Percentiles rank a stretch among this genome's conserved stretches.
Conservation (phyloP, 805 yeast species). For the Starmerella cellae region DNA sequence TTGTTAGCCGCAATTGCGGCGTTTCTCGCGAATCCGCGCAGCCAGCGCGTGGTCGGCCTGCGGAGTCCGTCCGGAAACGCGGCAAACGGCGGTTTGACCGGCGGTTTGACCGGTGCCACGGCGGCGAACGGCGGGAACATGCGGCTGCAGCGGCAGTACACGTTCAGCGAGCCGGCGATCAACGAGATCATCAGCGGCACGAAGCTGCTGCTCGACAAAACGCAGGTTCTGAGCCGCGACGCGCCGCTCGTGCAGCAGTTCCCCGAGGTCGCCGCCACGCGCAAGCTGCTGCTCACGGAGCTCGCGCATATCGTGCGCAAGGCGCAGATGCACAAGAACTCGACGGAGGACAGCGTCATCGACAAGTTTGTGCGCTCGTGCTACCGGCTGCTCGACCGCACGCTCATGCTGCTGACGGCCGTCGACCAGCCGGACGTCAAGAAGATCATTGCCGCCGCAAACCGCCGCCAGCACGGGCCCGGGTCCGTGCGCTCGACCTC, state of each 20-base stretch:
- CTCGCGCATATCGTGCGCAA: slow-evolving; percentile 30
- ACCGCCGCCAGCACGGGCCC: not conserved
- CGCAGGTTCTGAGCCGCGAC: slow-evolving; percentile 28
- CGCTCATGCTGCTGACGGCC: slow-evolving; percentile 25
- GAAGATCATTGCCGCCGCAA: not conserved
- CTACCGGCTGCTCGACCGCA: slow-evolving; percentile 25
- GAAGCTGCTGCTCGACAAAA: slow-evolving; percentile 26
- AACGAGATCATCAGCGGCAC: slow-evolving; percentile 31
- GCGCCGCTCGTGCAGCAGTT: slow-evolving; percentile 24
- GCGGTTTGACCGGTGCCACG: not conserved
- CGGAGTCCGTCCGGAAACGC: not conserved
- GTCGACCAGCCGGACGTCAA: slow-evolving; percentile 21
- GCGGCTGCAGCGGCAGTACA: slow-evolving; percentile 6
- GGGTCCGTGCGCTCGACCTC: not conserved
- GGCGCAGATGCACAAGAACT: slow-evolving; percentile 27
- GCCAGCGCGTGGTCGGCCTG: slow-evolving; percentile 16
- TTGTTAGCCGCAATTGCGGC: slow-evolving; percentile 28
- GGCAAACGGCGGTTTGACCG: not conserved
- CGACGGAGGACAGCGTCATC: slow-evolving; percentile 24
- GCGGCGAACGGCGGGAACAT: not conserved
- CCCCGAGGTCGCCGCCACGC: slow-evolving; percentile 24
- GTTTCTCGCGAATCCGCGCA: slow-evolving; percentile 27
- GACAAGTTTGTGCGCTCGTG: slow-evolving; percentile 26
- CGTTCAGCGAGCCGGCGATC: slow-evolving; percentile 28
- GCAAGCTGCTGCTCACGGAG: slow-evolving; percentile 30